Evolutionary conservation across 257 asterid genomes (phyloP).

Genomic region (Paulownia fortunei): DNA sequence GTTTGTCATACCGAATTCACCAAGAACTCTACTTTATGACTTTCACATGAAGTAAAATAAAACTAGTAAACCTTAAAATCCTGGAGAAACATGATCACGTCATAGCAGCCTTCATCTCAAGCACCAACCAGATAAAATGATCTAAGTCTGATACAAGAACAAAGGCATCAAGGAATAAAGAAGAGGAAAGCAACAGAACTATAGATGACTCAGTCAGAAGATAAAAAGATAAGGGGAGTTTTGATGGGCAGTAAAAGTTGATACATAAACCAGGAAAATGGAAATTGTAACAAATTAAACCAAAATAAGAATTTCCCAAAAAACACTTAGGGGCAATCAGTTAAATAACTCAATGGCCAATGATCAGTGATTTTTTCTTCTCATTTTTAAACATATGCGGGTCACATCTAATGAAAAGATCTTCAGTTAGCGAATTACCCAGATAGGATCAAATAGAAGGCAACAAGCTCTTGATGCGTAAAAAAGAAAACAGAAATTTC

Average conservation of each 20-base stretch:
- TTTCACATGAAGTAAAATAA: not conserved
- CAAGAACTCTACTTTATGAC: not conserved
- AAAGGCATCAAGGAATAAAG: too few relatives aligned
- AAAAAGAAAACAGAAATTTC: too few relatives aligned
- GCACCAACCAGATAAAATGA: slow-evolving; percentile 11
- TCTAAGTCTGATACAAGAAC: slow-evolving; percentile 5
- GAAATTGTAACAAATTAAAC: too few relatives aligned
- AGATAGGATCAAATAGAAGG: too few relatives aligned
- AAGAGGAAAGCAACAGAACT: too few relatives aligned
- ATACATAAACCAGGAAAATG: not conserved
- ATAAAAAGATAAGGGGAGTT: too few relatives aligned
- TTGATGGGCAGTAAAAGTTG: not conserved
- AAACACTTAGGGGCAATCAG: not conserved
- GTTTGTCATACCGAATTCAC: slow-evolving; percentile 1
- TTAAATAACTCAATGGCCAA: not conserved
- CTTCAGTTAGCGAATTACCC: too few relatives aligned
- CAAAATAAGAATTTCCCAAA: not conserved
- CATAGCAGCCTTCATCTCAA: slow-evolving; percentile 11
- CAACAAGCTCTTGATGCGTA: too few relatives aligned
- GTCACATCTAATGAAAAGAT: too few relatives aligned
- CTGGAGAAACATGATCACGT: slow-evolving; percentile 1
- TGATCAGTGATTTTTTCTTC: not conserved
- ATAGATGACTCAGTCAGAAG: too few relatives aligned
- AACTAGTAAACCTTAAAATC: not conserved
- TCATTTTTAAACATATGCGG: too few relatives aligned